These are phyloP conservation scores for Musa troglodytarum DNA, from an alignment of 176 grass and related monocot species.

Conservation along the genomic window DNA sequence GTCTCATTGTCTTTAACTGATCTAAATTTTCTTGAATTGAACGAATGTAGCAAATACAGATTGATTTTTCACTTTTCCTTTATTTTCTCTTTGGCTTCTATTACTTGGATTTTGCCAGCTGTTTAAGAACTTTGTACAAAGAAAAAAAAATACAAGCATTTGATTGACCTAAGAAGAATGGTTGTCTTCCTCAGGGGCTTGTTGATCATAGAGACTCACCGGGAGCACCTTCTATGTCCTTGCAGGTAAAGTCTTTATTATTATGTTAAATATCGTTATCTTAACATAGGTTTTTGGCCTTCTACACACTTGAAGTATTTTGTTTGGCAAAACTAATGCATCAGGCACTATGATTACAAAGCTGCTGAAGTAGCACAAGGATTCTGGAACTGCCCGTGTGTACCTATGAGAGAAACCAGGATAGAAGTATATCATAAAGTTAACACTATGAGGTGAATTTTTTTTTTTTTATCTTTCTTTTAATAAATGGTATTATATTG, in stretches of 20 bases:
- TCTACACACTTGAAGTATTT: not conserved
- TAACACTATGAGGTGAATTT: no score
- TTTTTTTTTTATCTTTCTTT: no score
- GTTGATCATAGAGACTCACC: conserved; percentile 81
- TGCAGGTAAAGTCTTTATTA: conserved; percentile 54
- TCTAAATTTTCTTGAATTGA: not conserved
- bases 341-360: conserved; percentile 98
- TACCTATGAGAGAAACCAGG: not conserved
- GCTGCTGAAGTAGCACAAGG: conserved; percentile 80
- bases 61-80: not conserved
- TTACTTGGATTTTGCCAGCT: not conserved
- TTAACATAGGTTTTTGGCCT: conserved; percentile 1
- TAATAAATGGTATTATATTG: no score
- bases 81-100: not conserved
- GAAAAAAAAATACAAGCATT: not conserved
- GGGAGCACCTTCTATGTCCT: conserved; percentile 81
- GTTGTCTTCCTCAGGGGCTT: conserved; percentile 43
- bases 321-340: conserved; percentile 1
- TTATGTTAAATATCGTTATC: not conserved
- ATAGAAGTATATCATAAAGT: no score
- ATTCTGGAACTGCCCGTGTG: conserved; percentile 46
- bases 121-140: not conserved
- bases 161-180: not conserved
- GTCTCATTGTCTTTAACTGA: no score
- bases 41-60: not conserved